These are phyloP conservation scores for Coemansia sp. DNA, from an alignment of 192 early-diverging fungal genomes.

Conservation along the genomic window DNA sequence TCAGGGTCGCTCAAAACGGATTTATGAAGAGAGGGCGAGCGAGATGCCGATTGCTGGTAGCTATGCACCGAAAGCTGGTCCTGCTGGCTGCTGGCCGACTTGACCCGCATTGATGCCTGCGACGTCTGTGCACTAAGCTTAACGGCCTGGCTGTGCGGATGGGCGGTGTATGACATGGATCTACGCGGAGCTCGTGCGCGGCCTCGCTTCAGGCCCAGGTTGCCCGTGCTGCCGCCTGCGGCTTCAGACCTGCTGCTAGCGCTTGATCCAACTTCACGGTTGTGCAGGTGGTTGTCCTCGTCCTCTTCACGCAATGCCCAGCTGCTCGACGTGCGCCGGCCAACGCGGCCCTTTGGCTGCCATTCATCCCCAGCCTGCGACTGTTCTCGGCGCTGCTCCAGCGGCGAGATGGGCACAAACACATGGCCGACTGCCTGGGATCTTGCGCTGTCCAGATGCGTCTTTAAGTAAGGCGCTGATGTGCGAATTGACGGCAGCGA, in stretches of 20 bases:
- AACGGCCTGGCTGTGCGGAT: constrained; percentile 15
- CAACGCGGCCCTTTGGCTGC: background rate
- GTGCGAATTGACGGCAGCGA: constrained; percentile 45
- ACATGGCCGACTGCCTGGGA: constrained; percentile 26
- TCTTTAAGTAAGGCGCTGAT: constrained; percentile 20
- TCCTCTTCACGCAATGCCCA: constrained; percentile 48
- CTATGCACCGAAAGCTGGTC: background rate
- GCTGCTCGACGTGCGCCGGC: constrained; percentile 6
- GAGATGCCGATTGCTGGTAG: too few relatives aligned
- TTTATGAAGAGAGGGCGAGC: too few relatives aligned
- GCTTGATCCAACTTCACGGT: background rate
- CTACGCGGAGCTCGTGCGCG: constrained; percentile 24
- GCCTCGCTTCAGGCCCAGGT: constrained; percentile 6
- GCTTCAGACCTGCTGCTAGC: background rate
- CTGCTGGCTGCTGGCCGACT: background rate
- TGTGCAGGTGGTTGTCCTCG: constrained; percentile 31
- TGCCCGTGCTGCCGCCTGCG: background rate
- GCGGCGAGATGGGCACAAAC: constrained; percentile 49
- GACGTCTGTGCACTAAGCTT: constrained; percentile 17
- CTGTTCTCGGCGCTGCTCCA: constrained; percentile 49
- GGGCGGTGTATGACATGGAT: constrained; percentile 46
- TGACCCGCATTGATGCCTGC: constrained; percentile 2
- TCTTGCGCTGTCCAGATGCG: constrained; percentile 22
- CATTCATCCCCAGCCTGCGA: background rate
- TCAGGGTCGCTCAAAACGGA: too few relatives aligned